phyloP scores from a whole-genome alignment of 2,329 filamentous ascomycete species.

The Pseudogymnoascus sp. region DNA sequence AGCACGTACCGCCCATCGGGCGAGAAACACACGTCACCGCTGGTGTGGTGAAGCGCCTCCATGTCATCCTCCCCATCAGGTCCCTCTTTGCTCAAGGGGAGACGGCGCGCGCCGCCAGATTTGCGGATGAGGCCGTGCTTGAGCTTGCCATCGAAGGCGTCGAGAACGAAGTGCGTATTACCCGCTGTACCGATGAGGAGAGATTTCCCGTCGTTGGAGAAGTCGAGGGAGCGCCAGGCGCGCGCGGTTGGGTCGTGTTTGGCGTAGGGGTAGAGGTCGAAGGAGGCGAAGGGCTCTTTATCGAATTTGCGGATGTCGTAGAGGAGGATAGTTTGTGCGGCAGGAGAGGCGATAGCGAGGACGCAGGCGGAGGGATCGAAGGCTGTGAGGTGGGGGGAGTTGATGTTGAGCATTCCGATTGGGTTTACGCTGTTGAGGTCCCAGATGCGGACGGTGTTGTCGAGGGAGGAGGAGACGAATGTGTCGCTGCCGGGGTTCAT shows the following conservation, averaged over 20 bases:
- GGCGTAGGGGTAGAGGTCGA: conserved; percentile 58
- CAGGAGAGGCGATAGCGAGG: conserved; percentile 81
- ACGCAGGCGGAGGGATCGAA: conserved; percentile 91
- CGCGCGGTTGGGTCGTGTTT: conserved; percentile 31
- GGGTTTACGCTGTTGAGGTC: conserved; percentile 69
- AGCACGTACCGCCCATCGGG: conserved; percentile 86
- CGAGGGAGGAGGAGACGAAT: conserved; percentile 85
- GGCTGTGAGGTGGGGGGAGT: conserved; percentile 73
- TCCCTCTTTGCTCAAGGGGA: conserved; percentile 46
- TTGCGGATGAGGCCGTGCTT: conserved; percentile 65
- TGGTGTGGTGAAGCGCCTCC: conserved; percentile 33
- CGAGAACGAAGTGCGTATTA: conserved; percentile 82
- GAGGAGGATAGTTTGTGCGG: conserved; percentile 71
- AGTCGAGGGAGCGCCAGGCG: conserved; percentile 83
- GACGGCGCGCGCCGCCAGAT: conserved; percentile 46
- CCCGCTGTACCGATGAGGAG: conserved; percentile 80
- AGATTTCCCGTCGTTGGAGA: conserved; percentile 90
- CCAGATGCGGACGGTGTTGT: conserved; percentile 90
- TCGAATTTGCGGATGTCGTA: conserved; percentile 94
- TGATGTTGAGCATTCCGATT: conserved; percentile 73
- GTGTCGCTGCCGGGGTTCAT: conserved; percentile 83
- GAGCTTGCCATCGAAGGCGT: conserved; percentile 79
- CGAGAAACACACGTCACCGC: conserved; percentile 79
- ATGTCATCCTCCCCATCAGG: conserved; percentile 19
- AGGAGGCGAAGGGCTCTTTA: conserved; percentile 79